Conservation (phyloP, 805 yeast species). For the Vanderwaltozyma verrucispora region DNA sequence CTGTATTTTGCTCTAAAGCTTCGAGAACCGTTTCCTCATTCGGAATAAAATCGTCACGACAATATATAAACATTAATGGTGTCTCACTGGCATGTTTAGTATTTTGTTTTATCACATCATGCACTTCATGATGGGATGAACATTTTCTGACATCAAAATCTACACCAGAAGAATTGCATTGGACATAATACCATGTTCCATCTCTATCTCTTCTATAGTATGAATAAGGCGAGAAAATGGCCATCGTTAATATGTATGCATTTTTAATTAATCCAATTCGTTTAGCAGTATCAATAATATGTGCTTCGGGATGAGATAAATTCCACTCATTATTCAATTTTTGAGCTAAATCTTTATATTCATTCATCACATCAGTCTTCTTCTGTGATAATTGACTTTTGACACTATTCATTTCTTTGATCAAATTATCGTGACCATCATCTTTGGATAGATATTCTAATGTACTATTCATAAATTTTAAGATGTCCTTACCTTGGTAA, state of each 20-base stretch:
- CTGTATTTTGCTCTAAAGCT: conserved; percentile 14
- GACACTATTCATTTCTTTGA: conserved; percentile 6
- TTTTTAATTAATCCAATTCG: conserved; percentile 18
- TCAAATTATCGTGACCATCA: conserved; percentile 4
- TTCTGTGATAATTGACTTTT: conserved; percentile 8
- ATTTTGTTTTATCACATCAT: conserved; percentile 13
- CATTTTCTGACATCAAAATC: conserved; percentile 12
- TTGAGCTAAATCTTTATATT: conserved; percentile 20
- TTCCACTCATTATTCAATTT: conserved; percentile 22
- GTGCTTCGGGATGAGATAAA: conserved; percentile 20
- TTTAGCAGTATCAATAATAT: conserved; percentile 18
- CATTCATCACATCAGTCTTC: conserved; percentile 15
- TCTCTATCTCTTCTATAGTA: conserved; percentile 16
- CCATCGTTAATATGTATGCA: conserved; percentile 19
- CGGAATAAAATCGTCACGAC: conserved; percentile 13
- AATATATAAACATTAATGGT: conserved; percentile 25
- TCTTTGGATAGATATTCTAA: conserved; percentile 17
- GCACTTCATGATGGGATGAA: conserved; percentile 10
- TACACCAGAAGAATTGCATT: conserved; percentile 7
- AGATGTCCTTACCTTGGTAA: conserved; percentile 25
- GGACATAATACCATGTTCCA: conserved; percentile 17
- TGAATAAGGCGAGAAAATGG: conserved; percentile 22
- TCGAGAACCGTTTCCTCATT: conserved; percentile 8
- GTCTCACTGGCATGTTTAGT: conserved; percentile 21
- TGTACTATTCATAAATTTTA: conserved; percentile 21